Base-by-base conservation (phyloP, 108 stramenopile genomes). In the Seminavis robusta region DNA sequence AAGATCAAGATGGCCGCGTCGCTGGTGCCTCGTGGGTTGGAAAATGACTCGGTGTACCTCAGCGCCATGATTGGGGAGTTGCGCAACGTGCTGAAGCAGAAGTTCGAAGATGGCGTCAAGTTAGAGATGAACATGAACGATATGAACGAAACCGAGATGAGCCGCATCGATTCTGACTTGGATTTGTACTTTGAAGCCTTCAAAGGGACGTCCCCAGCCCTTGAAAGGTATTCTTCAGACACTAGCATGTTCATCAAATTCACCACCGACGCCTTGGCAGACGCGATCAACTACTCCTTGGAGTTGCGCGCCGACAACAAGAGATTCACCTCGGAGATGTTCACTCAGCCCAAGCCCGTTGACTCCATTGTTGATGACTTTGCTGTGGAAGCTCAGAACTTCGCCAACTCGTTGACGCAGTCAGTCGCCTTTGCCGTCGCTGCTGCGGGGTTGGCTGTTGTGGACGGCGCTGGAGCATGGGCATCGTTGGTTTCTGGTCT, bases 1-100 rank as follows among this genome's bases (percentile, higher is more conserved):
- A 73, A 67, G 48, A 46, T 13, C 13, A 73, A 73, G 47, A 62
- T 73, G 51, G 60, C 65, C 21, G 59, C 71, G 8, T 52, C 71
- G 0, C 33, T 73, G 41, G 40, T 73, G 15, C 71, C 71, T 15
- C 26, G 65, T 13, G 71, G 71, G 11, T 62, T 73, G 65, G 71
- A 73, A 51, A 20, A 56, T 13, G 62, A 73, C 33, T 19, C 38
- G 4, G 39, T 26, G 17, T 73, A 67, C 47, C 33, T 61, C 0
- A 9, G 36, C 9, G 8, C 30, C 1, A 30, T 73, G n/a, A n/a
- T n/a, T n/a, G n/a, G n/a, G n/a, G n/a, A n/a, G n/a, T n/a, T n/a
- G n/a, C n/a, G n/a, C n/a, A n/a, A n/a, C n/a, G n/a, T n/a, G n/a
- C n/a, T n/a, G n/a, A n/a, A n/a, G n/a, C n/a, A n/a, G n/a, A n/a